A percentile compares a stretch with the other conserved stretches of the same genome.
phyloP scores from a whole-genome alignment of 148 eudicot genomes.

The Rhododendron griersonianum region DNA sequence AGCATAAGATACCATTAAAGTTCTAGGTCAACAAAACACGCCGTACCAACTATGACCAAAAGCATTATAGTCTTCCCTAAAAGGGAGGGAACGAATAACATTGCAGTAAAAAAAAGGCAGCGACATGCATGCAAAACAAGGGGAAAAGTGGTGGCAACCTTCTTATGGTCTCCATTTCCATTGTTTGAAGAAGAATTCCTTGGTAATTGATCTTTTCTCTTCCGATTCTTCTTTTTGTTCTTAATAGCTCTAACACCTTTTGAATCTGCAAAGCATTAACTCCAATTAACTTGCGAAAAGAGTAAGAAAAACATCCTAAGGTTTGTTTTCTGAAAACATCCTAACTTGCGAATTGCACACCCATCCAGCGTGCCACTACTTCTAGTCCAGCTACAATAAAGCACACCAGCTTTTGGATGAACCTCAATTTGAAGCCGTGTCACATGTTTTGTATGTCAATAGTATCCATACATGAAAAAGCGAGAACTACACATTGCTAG shows the following conservation, averaged over 20 bases:
- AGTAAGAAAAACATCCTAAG: not conserved
- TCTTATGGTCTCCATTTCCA: constrained; percentile 32
- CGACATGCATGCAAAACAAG: not conserved
- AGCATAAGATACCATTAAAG: constrained; percentile 25
- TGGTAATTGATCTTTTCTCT: constrained; percentile 45
- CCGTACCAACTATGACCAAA: constrained; percentile 6
- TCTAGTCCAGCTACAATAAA: not conserved
- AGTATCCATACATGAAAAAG: not conserved
- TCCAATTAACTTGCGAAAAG: constrained; percentile 9
- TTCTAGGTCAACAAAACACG: constrained; percentile 20
- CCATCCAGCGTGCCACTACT: not conserved
- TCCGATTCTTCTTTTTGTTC: constrained; percentile 70
- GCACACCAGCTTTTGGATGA: not conserved
- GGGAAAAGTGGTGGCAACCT: constrained; percentile 23
- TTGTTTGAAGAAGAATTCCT: constrained; percentile 31
- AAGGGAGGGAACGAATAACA: constrained; percentile 9
- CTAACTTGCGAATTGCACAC: not conserved
- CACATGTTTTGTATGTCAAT: not conserved
- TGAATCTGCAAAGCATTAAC: constrained; percentile 39
- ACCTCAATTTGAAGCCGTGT: not conserved
- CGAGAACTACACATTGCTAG: not conserved
- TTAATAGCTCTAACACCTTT: constrained; percentile 49
- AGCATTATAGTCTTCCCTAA: not conserved
- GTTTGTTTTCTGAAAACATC: not conserved
- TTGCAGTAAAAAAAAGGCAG: not conserved